Conservation (phyloP, 1,284 basidiomycete genomes). For the Omphalotus olearius region DNA sequence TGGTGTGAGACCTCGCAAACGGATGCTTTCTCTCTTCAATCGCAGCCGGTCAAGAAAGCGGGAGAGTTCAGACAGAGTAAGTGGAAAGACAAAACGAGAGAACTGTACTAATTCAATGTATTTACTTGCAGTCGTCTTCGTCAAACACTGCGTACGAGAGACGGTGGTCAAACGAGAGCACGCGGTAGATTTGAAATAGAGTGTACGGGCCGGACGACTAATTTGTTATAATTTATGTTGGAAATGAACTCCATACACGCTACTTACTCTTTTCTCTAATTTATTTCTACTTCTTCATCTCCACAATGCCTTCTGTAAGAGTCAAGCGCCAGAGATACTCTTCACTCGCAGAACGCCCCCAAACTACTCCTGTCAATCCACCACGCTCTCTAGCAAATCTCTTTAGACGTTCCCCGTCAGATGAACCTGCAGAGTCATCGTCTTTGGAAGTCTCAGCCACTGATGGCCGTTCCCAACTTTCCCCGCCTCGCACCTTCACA, state of each 20-base stretch:
- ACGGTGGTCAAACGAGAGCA: no score
- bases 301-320: conserved; percentile 53
- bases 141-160: no score
- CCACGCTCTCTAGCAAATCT: conserved; percentile 3
- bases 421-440: conserved; percentile 1
- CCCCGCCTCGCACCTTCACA: not conserved
- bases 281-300: conserved; percentile 2
- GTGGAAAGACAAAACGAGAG: not conserved
- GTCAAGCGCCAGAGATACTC: conserved; percentile 43
- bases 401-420: conserved; percentile 1
- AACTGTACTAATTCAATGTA: no score
- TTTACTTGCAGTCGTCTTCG: no score
- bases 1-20: conserved; percentile 19
- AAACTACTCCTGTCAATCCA: conserved; percentile 11
- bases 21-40: conserved; percentile 40
- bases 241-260: not conserved
- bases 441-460: not conserved
- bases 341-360: conserved; percentile 29
- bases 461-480: not conserved
- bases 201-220: not conserved
- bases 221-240: not conserved
- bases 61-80: conserved; percentile 5
- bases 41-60: conserved; percentile 23
- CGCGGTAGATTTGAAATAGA: not conserved
- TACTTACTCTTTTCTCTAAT: conserved; percentile 3